Evolutionary conservation across 805 yeast species (phyloP).

Genomic region (Metschnikowia drakensbergensis): DNA sequence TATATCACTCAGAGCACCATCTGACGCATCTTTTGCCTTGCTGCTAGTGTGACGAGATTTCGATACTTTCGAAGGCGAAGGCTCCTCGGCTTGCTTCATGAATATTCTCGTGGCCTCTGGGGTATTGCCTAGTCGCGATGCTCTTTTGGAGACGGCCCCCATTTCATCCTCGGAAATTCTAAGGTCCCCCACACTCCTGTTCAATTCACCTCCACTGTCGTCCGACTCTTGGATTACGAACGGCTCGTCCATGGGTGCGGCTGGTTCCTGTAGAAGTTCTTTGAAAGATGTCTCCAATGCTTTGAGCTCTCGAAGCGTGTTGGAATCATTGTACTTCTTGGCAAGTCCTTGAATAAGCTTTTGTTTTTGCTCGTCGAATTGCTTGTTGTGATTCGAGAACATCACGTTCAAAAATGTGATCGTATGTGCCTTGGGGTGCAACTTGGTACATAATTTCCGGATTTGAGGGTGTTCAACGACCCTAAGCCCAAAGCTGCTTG

Average conservation of each 20-base stretch:
- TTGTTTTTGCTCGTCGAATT: slow-evolving; percentile 5
- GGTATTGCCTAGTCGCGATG: not conserved
- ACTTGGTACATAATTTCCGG: slow-evolving; percentile 9
- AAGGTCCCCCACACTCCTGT: slow-evolving; percentile 18
- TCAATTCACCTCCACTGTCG: slow-evolving; percentile 18
- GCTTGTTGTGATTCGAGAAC: slow-evolving; percentile 10
- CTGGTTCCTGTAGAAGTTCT: slow-evolving; percentile 5
- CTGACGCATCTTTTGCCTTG: not conserved
- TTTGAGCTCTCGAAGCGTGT: not conserved
- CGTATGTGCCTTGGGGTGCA: slow-evolving; percentile 9
- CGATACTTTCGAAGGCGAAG: not conserved
- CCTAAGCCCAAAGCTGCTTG: not conserved
- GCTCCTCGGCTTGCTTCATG: slow-evolving; percentile 7
- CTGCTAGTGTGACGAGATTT: no score
- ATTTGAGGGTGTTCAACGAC: slow-evolving; percentile 17
- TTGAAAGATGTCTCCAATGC: slow-evolving; percentile 1
- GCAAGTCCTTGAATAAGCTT: not conserved
- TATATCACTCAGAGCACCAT: slow-evolving; percentile 6
- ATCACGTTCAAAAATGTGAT: slow-evolving; percentile 11
- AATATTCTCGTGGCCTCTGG: slow-evolving; percentile 13
- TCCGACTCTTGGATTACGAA: slow-evolving; percentile 15
- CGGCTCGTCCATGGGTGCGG: slow-evolving; percentile 16
- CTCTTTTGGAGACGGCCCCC: not conserved
- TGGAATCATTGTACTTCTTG: slow-evolving; percentile 4
- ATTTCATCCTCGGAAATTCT: slow-evolving; percentile 10